phyloP scores from a whole-genome alignment of 148 eudicot genomes.

The Vaccinium darrowii region DNA sequence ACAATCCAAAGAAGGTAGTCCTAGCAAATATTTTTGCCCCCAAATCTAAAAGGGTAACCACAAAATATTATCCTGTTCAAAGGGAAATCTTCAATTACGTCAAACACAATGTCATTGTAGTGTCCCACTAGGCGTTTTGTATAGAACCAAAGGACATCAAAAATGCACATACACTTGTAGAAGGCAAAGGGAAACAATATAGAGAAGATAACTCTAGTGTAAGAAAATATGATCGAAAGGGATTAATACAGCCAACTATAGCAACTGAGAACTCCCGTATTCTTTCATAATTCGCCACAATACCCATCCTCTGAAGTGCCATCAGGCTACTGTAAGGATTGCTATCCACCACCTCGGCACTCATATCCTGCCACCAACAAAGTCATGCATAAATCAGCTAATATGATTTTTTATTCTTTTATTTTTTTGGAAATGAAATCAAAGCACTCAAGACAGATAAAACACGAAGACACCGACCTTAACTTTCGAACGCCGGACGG shows the following conservation, averaged over 20 bases:
- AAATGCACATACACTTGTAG: background rate
- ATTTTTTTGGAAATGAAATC: too few relatives aligned
- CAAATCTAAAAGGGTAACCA: background rate
- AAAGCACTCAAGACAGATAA: background rate
- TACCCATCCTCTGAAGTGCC: slow-evolving; percentile 99
- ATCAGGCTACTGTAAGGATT: slow-evolving; percentile 96
- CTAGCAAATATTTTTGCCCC: background rate
- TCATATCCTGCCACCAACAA: slow-evolving; percentile 70
- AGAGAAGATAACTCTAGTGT: background rate
- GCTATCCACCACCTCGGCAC: slow-evolving; percentile 95
- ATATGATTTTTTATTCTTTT: too few relatives aligned
- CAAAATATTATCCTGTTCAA: background rate
- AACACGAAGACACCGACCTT: slow-evolving; percentile 41
- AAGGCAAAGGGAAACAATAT: background rate
- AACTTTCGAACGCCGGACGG: slow-evolving; percentile 68
- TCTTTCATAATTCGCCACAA: slow-evolving; percentile 90
- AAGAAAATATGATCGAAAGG: slow-evolving; percentile 17
- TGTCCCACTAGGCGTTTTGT: background rate
- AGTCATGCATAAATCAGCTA: slow-evolving; percentile 20
- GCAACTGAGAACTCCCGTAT: slow-evolving; percentile 95
- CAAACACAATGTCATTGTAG: background rate
- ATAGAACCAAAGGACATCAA: background rate
- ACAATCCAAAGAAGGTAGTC: background rate
- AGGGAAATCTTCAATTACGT: too few relatives aligned
- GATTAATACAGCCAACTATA: slow-evolving; percentile 66